These are phyloP conservation scores for Cryptomeria japonica DNA, from an alignment of 75 land plant genomes.

Conservation along the genomic window DNA sequence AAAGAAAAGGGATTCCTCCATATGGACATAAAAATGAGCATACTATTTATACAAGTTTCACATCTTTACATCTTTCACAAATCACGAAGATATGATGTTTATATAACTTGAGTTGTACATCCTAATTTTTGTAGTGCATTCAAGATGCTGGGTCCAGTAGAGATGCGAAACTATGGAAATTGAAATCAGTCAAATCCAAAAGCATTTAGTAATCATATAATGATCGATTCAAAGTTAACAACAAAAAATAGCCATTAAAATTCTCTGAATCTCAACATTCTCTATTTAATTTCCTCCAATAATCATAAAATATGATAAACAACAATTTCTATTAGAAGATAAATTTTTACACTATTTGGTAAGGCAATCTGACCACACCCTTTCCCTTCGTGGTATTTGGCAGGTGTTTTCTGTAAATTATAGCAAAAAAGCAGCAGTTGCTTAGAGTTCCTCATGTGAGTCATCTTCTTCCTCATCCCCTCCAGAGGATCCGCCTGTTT, in stretches of 20 bases:
- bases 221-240: background rate
- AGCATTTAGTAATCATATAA: background rate
- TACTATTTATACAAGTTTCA: too few relatives aligned
- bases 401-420: background rate
- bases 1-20: too few relatives aligned
- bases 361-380: background rate
- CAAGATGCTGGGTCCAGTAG: too few relatives aligned
- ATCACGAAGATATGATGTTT: too few relatives aligned
- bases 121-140: too few relatives aligned
- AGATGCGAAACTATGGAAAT: too few relatives aligned
- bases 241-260: background rate
- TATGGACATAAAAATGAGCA: too few relatives aligned
- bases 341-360: background rate
- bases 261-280: background rate
- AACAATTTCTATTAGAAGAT: background rate
- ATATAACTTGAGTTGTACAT: too few relatives aligned
- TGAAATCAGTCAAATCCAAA: too few relatives aligned
- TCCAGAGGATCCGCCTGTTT: constrained; percentile 16
- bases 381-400: background rate
- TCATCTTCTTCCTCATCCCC: constrained; percentile 22
- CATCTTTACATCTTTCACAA: too few relatives aligned
- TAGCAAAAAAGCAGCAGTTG: background rate
- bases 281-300: background rate
- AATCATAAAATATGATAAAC: background rate
- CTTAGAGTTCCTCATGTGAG: constrained; percentile 14